A percentile compares a stretch with the other conserved stretches of the same genome.
phyloP scores from a whole-genome alignment of 345 rosid genomes.

The Citrus cavaleriei region DNA sequence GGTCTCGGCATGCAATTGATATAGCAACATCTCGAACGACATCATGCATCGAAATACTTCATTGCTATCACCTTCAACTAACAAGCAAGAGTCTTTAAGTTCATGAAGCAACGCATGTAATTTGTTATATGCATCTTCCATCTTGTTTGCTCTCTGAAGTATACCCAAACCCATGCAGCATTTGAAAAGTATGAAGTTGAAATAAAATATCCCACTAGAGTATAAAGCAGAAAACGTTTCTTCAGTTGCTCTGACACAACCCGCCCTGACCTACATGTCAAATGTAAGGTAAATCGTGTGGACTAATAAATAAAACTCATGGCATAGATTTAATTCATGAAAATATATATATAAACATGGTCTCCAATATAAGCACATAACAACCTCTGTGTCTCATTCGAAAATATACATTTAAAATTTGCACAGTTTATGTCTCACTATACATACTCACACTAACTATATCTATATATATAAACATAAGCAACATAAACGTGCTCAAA shows the following conservation, averaged over 20 bases:
- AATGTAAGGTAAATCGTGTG: no score
- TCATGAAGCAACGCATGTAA: background rate
- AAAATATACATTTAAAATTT: no score
- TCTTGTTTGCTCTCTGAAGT: background rate
- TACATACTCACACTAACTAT: no score
- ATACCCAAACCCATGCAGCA: slow-evolving; percentile 12
- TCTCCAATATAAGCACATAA: no score
- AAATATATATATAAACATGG: no score
- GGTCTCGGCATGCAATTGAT: slow-evolving; percentile 8
- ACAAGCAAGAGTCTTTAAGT: slow-evolving; percentile 12
- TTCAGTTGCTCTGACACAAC: background rate
- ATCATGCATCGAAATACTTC: slow-evolving; percentile 4
- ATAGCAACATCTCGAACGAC: background rate
- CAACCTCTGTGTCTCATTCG: no score
- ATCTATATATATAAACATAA: no score
- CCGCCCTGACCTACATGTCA: no score
- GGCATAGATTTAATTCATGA: no score
- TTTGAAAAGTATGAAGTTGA: background rate
- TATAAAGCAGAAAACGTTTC: background rate
- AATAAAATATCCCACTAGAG: background rate
- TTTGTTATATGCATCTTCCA: slow-evolving; percentile 6
- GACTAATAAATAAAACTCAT: no score
- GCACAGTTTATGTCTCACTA: no score
- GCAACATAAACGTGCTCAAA: no score
- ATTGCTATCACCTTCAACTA: background rate